Percentiles rank a stretch among this genome's conserved stretches.
These are phyloP conservation scores for Aureobasidium sp. DNA, from an alignment of 2,329 filamentous ascomycete species.

Conservation along the genomic window DNA sequence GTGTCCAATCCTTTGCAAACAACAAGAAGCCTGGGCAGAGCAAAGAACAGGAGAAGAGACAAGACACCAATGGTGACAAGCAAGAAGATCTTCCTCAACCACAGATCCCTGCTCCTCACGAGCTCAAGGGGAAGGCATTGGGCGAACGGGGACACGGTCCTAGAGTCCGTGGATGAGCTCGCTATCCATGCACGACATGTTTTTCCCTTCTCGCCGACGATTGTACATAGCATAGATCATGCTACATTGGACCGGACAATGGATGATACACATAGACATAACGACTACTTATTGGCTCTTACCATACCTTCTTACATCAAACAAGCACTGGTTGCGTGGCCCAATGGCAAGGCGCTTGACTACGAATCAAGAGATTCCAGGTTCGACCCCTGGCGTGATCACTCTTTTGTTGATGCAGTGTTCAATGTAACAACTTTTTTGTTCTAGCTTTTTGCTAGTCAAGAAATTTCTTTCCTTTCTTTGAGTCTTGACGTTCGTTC, in stretches of 20 bases:
- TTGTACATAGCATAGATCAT: not conserved
- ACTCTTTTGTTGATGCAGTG: not conserved
- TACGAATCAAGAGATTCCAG: constrained; percentile 35
- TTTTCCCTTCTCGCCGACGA: not conserved
- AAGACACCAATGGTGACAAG: not conserved
- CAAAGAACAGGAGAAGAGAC: constrained; percentile 14
- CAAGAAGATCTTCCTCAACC: not conserved
- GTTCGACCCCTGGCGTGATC: constrained; percentile 19
- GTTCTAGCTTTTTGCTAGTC: not conserved
- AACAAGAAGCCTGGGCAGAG: constrained; percentile 21
- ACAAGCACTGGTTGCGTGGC: constrained; percentile 32
- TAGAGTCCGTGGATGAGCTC: constrained; percentile 11
- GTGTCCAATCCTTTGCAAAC: constrained; percentile 26
- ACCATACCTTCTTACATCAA: not conserved
- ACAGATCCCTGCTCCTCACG: not conserved
- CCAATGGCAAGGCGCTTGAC: constrained; percentile 54
- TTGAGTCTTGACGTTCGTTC: not conserved
- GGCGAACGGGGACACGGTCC: constrained; percentile 19
- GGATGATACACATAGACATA: not conserved
- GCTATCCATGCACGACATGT: not conserved
- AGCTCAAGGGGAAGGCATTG: constrained; percentile 13
- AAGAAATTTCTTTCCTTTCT: not conserved
- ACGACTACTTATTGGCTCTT: constrained; percentile 1
- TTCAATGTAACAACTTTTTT: not conserved
- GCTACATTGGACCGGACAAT: not conserved